Base-by-base conservation (phyloP, 495 filamentous ascomycete species). In the Glarea lozoyensis region DNA sequence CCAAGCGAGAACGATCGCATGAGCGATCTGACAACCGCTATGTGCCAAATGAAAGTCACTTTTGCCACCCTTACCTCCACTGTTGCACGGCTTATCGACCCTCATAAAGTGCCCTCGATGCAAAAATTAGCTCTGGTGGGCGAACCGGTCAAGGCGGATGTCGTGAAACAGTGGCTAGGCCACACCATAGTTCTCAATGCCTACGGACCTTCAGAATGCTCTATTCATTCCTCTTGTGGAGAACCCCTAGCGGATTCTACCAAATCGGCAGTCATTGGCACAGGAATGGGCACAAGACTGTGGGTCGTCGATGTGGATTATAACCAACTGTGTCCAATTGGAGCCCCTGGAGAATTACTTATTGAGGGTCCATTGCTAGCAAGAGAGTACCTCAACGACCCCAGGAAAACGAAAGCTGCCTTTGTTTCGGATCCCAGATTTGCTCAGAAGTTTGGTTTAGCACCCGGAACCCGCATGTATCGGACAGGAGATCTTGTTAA, bases 361-460 rank as follows among this genome's bases (percentile, higher is more conserved):
- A 63, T 85, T 15, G 78, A 81, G 60, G 78, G 79, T 0, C 72
- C 78, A 0, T 60, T 72, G 21, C 56, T 81, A 10, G 68, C 65
- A 11, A 54, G 59, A 0, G 67, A 66, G 0, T 81, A 81, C 43
- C 56, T 80, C 4, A 54, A 57, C 17, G 35, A 45, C 15, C 20
- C 37, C n/a, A 29, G 25, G 13, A 48, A 52, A 15, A 52, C 40
- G 4, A n/a, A 10, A 15, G 37, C n/a, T 3, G 35, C 61, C 0
- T 58, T 79, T 16, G 50, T 50, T 24, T 39, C 20, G 16, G n/a
- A 54, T 39, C 53, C 19, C 2, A 16, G 50, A 6, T 53, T 53
- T 16, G 21, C 56, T 2, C 25, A 29, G 25, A 29, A n/a, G 25
- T 29, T 29, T 29, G 25, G n/a, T n/a, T 29, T 29, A n/a, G 7